Evolutionary conservation across 441 rosid species (phyloP), one percentile per base, ranked within the genome.

Genomic region (Populus hybrid): DNA sequence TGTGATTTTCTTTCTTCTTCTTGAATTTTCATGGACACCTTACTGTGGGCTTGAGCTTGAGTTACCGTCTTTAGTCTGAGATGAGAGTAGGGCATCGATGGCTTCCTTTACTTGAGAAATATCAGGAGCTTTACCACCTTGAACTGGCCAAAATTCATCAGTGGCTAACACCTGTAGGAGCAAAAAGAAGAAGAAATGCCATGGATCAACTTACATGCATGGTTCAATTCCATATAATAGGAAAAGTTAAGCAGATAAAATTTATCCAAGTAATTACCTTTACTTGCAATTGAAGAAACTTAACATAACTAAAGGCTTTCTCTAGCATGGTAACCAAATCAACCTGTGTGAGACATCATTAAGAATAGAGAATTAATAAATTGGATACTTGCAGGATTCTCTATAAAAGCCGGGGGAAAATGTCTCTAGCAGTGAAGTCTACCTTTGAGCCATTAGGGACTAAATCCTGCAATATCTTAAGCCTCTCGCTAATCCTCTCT

Each of bases 121-220:
- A 77, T 93, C 92, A 10, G 98, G 98, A 74, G 94, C 96, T 84
- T 90, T 93, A 50, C 93, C 98, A 36, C 96, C 98, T 79, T 91
- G 95, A 3, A 85, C 93, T 1, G 99, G 98, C 99, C 99, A 93
- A 81, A 95, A 93, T 72, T 95, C 99, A 83, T 95, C 99, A 0
- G 99, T 90, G 20, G 97, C 98, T 82, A 95, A 81, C 9, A 95
- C 99, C 98, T 95, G 68, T 61, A 46, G 20, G 38, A 69, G 12
- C 36, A 20, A 34, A 10, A 11, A 28, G 20, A 2, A 40, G 11
- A 7, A 14, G 23, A 34, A 72, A 36, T 2, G 66, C 32, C 8
- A 61, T 4, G n/a, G 10, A 32, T 28, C 6, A n/a, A 28, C 46
- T 16, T 1, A 5, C 12, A 2, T 18, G 1, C 67, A 61, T 16